Percentiles rank a stretch among this genome's conserved stretches.
These are phyloP conservation scores for Akanthomyces dipterigenus DNA, from an alignment of 2,329 filamentous ascomycete genomes.

Conservation along the genomic window DNA sequence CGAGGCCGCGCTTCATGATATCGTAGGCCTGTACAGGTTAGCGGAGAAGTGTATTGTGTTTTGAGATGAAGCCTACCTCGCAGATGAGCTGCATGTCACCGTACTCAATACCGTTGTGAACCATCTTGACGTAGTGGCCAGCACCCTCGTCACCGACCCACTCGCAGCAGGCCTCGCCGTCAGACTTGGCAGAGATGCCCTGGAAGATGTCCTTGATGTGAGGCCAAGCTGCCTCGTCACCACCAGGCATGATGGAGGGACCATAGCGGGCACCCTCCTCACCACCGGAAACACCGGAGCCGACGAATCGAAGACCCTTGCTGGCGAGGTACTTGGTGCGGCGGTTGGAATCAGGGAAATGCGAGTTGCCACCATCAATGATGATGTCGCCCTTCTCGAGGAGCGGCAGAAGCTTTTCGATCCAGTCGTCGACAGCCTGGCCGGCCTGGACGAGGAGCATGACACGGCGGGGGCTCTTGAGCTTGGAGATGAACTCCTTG, in stretches of 20 bases:
- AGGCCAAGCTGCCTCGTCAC: conserved; percentile 96
- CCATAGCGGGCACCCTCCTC: conserved; percentile 98
- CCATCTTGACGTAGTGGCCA: conserved; percentile 99
- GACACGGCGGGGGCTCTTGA: conserved; percentile 93
- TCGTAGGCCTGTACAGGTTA: conserved; percentile 74
- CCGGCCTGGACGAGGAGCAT: conserved; percentile 99
- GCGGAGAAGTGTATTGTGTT: not conserved
- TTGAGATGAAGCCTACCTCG: conserved; percentile 56
- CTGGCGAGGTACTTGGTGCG: conserved; percentile 76
- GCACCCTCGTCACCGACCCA: conserved; percentile 99
- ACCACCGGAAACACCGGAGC: conserved; percentile 95
- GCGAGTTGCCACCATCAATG: conserved; percentile 94
- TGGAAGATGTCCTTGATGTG: conserved; percentile 99
- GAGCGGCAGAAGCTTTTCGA: conserved; percentile 83
- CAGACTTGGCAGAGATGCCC: conserved; percentile 94
- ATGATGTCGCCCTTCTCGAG: conserved; percentile 90
- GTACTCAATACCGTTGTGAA: conserved; percentile 99
- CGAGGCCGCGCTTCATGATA: conserved; percentile 97
- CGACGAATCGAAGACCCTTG: conserved; percentile 95
- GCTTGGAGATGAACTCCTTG: conserved; percentile 91
- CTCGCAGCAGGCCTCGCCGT: conserved; percentile 95
- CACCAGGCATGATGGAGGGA: conserved; percentile 97
- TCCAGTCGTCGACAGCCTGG: conserved; percentile 97
- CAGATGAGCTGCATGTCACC: conserved; percentile 99
- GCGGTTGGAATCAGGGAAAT: conserved; percentile 94